phyloP scores from a whole-genome alignment of 768 basidiomycete species.

The Kwoniella sp. region DNA sequence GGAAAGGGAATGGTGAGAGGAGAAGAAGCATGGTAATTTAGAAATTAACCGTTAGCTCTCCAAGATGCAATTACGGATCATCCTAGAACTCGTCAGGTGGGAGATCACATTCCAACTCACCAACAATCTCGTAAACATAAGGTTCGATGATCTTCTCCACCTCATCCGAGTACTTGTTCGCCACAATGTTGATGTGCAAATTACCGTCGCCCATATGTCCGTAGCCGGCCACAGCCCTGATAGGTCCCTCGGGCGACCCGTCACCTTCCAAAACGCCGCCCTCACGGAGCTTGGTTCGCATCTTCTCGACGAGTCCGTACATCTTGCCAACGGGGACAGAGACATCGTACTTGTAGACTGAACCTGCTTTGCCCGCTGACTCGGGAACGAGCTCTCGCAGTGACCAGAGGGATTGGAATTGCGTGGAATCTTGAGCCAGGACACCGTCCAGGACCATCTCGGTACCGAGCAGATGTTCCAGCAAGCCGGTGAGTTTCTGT shows the following conservation, averaged over 20 bases:
- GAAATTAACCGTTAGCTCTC: too few species aligned
- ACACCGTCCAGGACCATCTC: slow-evolving; percentile 86
- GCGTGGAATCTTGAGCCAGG: slow-evolving; percentile 82
- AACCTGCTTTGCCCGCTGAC: slow-evolving; percentile 88
- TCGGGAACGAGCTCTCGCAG: slow-evolving; percentile 90
- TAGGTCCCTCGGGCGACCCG: slow-evolving; percentile 53
- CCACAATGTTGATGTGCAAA: slow-evolving; percentile 87
- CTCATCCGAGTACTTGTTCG: slow-evolving; percentile 77
- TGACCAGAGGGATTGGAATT: slow-evolving; percentile 87
- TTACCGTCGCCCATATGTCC: slow-evolving; percentile 98
- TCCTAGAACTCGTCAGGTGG: too few species aligned
- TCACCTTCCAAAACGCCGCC: slow-evolving; percentile 64
- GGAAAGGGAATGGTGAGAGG: too few species aligned
- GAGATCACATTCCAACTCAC: slow-evolving; percentile 62
- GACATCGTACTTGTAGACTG: slow-evolving; percentile 95
- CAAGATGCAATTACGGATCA: too few species aligned
- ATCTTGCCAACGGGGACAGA: slow-evolving; percentile 84
- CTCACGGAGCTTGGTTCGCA: slow-evolving; percentile 68
- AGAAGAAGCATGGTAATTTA: too few species aligned
- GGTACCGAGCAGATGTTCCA: slow-evolving; percentile 72
- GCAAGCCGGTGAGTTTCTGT: slow-evolving; percentile 79
- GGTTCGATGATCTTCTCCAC: slow-evolving; percentile 88
- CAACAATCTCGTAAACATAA: slow-evolving; percentile 88
- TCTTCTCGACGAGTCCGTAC: slow-evolving; percentile 80
- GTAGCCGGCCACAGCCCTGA: slow-evolving; percentile 86